Conservation (phyloP, 306 rosid genomes). For the Pyrus bretschneideri region DNA sequence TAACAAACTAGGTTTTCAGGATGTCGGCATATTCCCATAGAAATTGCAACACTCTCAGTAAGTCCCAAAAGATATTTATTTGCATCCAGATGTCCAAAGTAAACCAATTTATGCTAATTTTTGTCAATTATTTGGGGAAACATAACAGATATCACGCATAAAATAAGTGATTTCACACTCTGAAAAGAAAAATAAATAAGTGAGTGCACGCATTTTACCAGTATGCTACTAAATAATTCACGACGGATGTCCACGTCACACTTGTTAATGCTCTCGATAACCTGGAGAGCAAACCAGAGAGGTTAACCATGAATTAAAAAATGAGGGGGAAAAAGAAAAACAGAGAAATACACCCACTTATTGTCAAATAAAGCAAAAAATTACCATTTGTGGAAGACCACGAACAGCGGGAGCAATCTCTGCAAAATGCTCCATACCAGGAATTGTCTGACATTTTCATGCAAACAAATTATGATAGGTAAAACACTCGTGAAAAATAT, state of each 20-base stretch:
- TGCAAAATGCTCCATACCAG: slow-evolving; percentile 79
- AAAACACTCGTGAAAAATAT: background rate
- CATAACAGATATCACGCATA: no score
- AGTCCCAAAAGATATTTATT: background rate
- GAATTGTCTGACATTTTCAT: slow-evolving; percentile 60
- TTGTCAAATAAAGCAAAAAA: slow-evolving; percentile 2
- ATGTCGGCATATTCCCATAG: background rate
- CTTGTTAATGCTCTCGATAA: slow-evolving; percentile 86
- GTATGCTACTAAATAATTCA: slow-evolving; percentile 88
- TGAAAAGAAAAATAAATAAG: no score
- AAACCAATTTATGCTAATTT: background rate
- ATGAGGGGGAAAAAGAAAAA: slow-evolving; percentile 1
- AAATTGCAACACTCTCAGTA: background rate
- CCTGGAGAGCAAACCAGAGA: slow-evolving; percentile 41
- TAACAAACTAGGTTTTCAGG: background rate
- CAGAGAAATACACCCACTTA: background rate
- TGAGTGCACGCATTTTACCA: slow-evolving; percentile 45
- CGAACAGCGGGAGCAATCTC: slow-evolving; percentile 67
- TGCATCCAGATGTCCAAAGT: background rate
- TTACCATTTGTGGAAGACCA: slow-evolving; percentile 95
- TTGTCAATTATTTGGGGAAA: background rate
- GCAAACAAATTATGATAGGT: slow-evolving; percentile 1
- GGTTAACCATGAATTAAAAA: slow-evolving; percentile 15
- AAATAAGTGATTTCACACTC: background rate
- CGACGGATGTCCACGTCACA: slow-evolving; percentile 98